Conservation (phyloP, 306 rosid genomes). For the Calophaca sinica region DNA sequence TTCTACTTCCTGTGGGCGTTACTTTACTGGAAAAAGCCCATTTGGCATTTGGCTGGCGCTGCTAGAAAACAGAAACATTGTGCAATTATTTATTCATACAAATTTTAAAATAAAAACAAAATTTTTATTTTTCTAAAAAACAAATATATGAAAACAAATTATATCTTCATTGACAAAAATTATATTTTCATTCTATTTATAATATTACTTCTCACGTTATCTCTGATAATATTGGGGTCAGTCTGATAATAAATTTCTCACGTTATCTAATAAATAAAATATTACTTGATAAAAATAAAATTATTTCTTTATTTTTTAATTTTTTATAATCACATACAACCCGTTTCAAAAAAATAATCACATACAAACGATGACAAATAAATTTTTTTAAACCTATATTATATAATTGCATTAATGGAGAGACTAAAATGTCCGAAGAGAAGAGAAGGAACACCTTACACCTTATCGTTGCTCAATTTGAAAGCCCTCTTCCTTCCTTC, state of each 20-base stretch:
- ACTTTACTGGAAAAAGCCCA: not conserved
- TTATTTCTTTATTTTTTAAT: too few species aligned
- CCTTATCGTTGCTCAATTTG: conserved; percentile 18
- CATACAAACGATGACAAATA: not conserved
- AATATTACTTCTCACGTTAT: too few species aligned
- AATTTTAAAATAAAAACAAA: not conserved
- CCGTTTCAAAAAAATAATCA: too few species aligned
- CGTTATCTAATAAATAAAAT: not conserved
- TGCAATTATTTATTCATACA: not conserved
- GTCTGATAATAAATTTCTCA: not conserved
- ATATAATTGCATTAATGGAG: not conserved
- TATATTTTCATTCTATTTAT: too few species aligned
- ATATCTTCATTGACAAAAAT: not conserved
- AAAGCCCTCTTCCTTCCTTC: not conserved
- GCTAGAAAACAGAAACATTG: not conserved
- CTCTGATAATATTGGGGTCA: too few species aligned
- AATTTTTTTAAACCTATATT: not conserved
- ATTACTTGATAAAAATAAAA: too few species aligned
- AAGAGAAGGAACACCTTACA: conserved; percentile 28
- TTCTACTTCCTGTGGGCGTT: conserved; percentile 40
- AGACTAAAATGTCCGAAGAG: not conserved
- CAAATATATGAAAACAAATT: not conserved
- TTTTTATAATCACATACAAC: not conserved
- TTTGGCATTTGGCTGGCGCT: conserved; percentile 27
- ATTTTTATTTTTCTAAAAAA: not conserved